phyloP scores from a whole-genome alignment of 1,139 yeast genomes.

The Geotrichum histeridarum region DNA sequence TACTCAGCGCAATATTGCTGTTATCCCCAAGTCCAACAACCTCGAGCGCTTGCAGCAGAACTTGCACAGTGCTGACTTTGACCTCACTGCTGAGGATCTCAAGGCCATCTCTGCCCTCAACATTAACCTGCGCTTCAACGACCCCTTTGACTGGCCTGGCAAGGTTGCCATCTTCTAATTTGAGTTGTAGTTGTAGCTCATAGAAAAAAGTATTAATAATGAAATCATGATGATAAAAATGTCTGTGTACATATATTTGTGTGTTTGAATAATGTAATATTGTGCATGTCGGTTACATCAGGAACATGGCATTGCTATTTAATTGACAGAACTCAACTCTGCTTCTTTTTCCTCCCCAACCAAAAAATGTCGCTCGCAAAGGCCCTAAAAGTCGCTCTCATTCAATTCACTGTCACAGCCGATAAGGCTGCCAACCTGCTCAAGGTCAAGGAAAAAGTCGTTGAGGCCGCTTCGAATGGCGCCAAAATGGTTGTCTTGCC shows the following conservation, averaged over 20 bases:
- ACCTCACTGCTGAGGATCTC: conserved; percentile 47
- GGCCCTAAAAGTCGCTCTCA: conserved; percentile 58
- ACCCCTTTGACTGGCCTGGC: conserved; percentile 71
- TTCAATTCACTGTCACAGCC: conserved; percentile 72
- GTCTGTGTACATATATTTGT: too few relatives aligned
- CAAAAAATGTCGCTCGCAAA: conserved; percentile 25
- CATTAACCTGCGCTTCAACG: conserved; percentile 71
- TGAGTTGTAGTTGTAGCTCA: too few relatives aligned
- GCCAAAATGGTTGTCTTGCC: conserved; percentile 60
- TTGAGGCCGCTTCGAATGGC: conserved; percentile 48
- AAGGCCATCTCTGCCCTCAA: conserved; percentile 48
- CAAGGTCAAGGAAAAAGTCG: conserved; percentile 51
- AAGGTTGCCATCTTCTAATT: conserved; percentile 47
- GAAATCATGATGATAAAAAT: too few relatives aligned
- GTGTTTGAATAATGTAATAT: not conserved
- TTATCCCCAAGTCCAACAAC: conserved; percentile 65
- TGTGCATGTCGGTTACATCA: not conserved
- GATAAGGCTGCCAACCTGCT: conserved; percentile 59
- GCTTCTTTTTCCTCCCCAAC: not conserved
- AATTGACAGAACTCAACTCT: not conserved
- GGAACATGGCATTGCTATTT: not conserved
- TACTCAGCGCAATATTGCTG: conserved; percentile 60
- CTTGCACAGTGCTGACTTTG: conserved; percentile 52
- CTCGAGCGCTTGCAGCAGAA: conserved; percentile 53
- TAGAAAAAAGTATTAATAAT: too few relatives aligned